Conservation (phyloP, 495 filamentous ascomycete species). For the Daldinia bambusicola region DNA sequence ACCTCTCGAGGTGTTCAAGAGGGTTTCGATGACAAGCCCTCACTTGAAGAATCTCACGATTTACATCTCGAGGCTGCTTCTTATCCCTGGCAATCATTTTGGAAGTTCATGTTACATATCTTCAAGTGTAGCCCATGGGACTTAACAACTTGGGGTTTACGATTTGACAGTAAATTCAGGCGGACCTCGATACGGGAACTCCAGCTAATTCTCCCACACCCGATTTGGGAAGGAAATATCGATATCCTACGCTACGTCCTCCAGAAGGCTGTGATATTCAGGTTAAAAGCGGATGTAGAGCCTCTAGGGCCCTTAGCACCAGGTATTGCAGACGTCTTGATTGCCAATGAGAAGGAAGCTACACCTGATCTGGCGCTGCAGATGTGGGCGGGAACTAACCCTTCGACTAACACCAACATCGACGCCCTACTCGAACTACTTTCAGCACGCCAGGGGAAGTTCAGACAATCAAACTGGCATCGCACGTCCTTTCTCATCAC, state of each 20-base stretch:
- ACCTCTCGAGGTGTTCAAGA: not conserved
- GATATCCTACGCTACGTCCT: not conserved
- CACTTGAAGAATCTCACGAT: not conserved
- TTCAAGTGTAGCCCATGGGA: slow-evolving; percentile 5
- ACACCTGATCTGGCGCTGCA: not conserved
- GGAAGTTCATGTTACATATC: not conserved
- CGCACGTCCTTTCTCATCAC: not conserved
- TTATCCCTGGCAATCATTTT: not conserved
- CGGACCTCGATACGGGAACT: not conserved
- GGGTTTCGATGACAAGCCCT: not conserved
- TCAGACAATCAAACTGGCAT: not conserved
- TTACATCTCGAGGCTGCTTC: not conserved
- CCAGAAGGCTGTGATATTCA: not conserved
- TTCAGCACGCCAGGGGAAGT: no score
- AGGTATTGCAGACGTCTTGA: not conserved
- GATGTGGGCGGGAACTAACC: not conserved
- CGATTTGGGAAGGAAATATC: not conserved
- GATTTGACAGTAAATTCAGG: not conserved
- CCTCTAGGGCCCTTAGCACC: not conserved
- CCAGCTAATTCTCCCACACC: not conserved
- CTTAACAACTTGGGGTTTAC: not conserved
- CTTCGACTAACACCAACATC: not conserved
- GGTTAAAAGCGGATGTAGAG: not conserved
- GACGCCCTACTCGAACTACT: not conserved
- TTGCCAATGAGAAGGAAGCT: not conserved